Conservation (phyloP, 768 basidiomycete genomes). For the Mycena kentingensis region DNA sequence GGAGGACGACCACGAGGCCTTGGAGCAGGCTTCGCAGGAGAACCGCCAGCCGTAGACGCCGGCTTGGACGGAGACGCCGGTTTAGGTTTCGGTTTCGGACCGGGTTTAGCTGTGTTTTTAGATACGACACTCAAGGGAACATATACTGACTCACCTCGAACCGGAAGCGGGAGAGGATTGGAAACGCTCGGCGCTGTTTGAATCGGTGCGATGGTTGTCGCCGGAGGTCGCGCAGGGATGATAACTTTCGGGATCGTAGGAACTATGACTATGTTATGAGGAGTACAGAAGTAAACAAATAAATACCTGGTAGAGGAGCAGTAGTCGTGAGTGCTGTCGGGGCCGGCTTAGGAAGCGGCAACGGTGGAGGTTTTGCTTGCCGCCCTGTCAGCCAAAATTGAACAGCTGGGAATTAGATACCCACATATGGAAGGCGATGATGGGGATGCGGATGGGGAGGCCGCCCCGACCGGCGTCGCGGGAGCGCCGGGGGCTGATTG, state of each 20-base stretch:
- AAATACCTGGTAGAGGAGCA: not conserved
- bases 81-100: slow-evolving; percentile 11
- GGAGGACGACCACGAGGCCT: not conserved
- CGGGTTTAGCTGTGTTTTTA: slow-evolving; percentile 21
- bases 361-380: not conserved
- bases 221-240: not conserved
- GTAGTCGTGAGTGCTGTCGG: not conserved
- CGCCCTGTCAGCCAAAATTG: not conserved
- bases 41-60: not conserved
- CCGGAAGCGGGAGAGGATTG: too few species aligned
- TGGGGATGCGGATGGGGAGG: not conserved
- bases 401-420: not conserved
- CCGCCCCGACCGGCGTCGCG: not conserved
- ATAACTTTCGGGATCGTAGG: not conserved
- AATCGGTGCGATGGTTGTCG: not conserved
- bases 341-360: not conserved
- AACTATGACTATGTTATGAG: too few species aligned
- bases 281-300: too few species aligned
- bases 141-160: not conserved
- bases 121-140: not conserved
- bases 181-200: not conserved
- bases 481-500: not conserved
- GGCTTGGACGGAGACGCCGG: not conserved
- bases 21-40: not conserved
- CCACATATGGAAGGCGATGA: not conserved